Evolutionary conservation across 352 stramenopile genomes (phyloP), one percentile per base, ranked within the genome.

Genomic region (Phytopythium helicoides): DNA sequence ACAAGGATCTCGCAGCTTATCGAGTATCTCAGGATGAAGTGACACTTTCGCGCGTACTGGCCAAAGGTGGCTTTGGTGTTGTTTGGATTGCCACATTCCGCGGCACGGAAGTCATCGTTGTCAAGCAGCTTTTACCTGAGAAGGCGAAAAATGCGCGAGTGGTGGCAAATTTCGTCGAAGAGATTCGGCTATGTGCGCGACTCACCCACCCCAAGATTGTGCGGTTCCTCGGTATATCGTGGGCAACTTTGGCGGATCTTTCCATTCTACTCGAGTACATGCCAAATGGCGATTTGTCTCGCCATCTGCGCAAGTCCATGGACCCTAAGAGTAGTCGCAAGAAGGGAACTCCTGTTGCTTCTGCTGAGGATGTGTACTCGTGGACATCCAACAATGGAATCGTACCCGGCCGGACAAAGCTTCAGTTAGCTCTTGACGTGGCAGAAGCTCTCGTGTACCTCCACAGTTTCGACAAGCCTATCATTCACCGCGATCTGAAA

Each of bases 401-500:
- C 12, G 57, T 41, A 3, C 72, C 58, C 22, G 54, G 34, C 10
- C 52, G 62, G 33, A 67, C 58, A 46, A 74, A 77, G 41, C 28
- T 68, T 6, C 58, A 52, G 3, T 60, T 77, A 19, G 64, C 67
- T 6, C 50, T 71, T 12, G 68, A 78, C 39, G 55, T 81, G 1
- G 56, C 62, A 0, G 62, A 78, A 33, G 71, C 60, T 0, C 44
- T 81, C 23, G 54, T 73, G 21, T 81, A 76, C 53, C 44, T 81
- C 4, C 71, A 81, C 49, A 69, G 58, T 18, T 66, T 76, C 35
- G 58, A 56, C 18, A 55, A 64, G 18, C 58, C 58, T 2, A 61
- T 87, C 5, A 75, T 85, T 41, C 76, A 87, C 26, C 76, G 73
- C 44, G 76, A 87, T 47, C 25, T 87, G 25, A 87, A 87, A 44